Base-by-base conservation (phyloP, 345 rosid genomes). In the Euclidium syriacum region DNA sequence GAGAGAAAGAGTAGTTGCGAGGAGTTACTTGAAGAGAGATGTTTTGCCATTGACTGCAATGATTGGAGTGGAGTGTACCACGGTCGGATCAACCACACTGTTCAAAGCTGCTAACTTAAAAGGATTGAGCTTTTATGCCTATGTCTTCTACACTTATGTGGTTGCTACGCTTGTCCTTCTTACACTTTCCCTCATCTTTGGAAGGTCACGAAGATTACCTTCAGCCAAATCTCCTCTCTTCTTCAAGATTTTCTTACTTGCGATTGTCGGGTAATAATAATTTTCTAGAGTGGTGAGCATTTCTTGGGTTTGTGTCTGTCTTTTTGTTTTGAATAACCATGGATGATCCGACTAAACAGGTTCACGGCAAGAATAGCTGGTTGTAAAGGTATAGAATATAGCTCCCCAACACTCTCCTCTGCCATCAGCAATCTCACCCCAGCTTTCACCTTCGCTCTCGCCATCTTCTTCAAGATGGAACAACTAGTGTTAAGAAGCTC, bases 71-170 rank as follows among this genome's bases (percentile, higher is more conserved):
- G 78, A 73, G 34, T 66, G 51, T 38, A 7, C 40, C 2, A 59
- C 66, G 17, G 78, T 79, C 2, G 74, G 63, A 14, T 1, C 64
- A 10, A 70, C 34, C 58, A 56, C 73, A 30, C 58, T 64, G 3
- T 79, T 62, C 75, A 76, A 79, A 53, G 75, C 76, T 44, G 80
- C 78, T 1, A 14, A 72, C 14, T 35, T 20, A 42, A 64, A 57
- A 51, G 77, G 80, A 34, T 16, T 76, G 68, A 76, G 49, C 71
- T 60, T 54, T 65, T 65, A 67, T 58, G 65, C 66, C 59, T 75
- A 48, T 54, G 2, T 75, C 23, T 27, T 56, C 0, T 79, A 73
- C 43, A 17, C 61, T 39, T 70, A 53, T n/a, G 61, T 18, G 12
- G 32, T 62, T n/a, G 49, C 64, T 5, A 54, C 75, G 3, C 46